Evolutionary conservation across 345 rosid genomes (phyloP).

Genomic region (Salix viminalis): DNA sequence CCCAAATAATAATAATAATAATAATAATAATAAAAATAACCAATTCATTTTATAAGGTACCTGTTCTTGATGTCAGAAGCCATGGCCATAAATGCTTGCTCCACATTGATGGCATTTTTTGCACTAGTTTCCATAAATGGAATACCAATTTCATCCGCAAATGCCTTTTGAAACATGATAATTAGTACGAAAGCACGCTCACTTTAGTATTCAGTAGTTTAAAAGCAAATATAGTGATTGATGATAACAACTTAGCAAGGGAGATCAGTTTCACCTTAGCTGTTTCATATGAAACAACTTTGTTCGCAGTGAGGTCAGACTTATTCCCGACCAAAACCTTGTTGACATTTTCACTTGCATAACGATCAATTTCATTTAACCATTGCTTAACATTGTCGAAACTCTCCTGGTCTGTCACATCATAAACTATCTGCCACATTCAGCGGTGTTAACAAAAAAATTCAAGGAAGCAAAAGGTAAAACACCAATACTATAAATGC

Average conservation of each 20-base stretch:
- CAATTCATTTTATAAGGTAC: conserved; percentile 20
- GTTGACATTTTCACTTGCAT: conserved; percentile 74
- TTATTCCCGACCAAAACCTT: conserved; percentile 75
- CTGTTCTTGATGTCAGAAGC: conserved; percentile 63
- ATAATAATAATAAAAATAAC: background rate
- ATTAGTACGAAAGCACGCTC: background rate
- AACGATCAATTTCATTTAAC: conserved; percentile 72
- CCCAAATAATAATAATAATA: background rate
- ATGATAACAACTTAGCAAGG: background rate
- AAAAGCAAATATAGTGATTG: background rate
- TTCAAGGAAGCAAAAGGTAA: background rate
- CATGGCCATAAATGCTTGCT: conserved; percentile 85
- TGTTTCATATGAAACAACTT: conserved; percentile 66
- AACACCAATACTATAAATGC: background rate
- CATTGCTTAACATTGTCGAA: conserved; percentile 78
- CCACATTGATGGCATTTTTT: conserved; percentile 63
- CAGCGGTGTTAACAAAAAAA: background rate
- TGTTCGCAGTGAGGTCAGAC: conserved; percentile 59
- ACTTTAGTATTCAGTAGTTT: conserved; percentile 1
- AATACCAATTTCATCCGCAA: conserved; percentile 70
- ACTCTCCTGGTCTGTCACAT: conserved; percentile 78
- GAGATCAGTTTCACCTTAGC: conserved; percentile 47
- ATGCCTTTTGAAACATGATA: conserved; percentile 42
- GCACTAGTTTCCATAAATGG: conserved; percentile 86
- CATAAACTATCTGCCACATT: conserved; percentile 58